A percentile compares a stretch with the other conserved stretches of the same genome.
These are phyloP conservation scores for Saitozyma podzolica DNA, from an alignment of 768 basidiomycete genomes.

Conservation along the genomic window DNA sequence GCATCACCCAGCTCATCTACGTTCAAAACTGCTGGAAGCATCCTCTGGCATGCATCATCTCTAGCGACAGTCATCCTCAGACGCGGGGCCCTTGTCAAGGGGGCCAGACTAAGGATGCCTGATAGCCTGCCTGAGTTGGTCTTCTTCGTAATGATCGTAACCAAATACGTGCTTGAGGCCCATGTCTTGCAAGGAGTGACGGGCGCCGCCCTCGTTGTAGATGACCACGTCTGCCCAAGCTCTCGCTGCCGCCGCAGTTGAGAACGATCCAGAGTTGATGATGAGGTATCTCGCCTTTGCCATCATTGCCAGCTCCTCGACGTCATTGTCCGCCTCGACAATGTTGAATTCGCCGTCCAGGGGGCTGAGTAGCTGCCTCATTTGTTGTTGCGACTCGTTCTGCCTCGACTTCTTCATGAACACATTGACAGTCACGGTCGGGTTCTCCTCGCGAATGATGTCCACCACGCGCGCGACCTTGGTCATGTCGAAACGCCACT, in stretches of 20 bases:
- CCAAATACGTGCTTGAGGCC: conserved; percentile 16
- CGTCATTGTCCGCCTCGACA: conserved; percentile 13
- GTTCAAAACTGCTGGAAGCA: too few relatives aligned
- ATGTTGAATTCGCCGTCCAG: conserved; percentile 9
- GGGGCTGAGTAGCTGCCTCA: conserved; percentile 13
- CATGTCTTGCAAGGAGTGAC: background rate
- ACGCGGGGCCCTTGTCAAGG: too few relatives aligned
- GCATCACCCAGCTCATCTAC: too few relatives aligned
- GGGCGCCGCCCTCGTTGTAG: background rate
- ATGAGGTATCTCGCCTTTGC: conserved; percentile 16
- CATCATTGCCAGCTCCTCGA: conserved; percentile 17
- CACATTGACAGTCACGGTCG: conserved; percentile 12
- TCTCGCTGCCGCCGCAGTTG: background rate
- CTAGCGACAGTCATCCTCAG: too few relatives aligned
- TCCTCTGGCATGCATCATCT: too few relatives aligned
- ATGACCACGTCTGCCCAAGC: background rate
- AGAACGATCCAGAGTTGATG: conserved; percentile 13
- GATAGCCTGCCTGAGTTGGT: too few relatives aligned
- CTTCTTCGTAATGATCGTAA: background rate
- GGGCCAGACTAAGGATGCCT: too few relatives aligned
- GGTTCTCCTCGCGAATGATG: conserved; percentile 18
- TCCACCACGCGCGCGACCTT: conserved; percentile 13
- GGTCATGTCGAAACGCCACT: conserved; percentile 14
- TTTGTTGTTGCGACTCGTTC: conserved; percentile 5
- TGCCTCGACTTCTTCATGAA: conserved; percentile 16